A percentile compares a stretch with the other conserved stretches of the same genome.
Evolutionary conservation across 306 rosid genomes (phyloP).

Genomic region (Neltuma alba): DNA sequence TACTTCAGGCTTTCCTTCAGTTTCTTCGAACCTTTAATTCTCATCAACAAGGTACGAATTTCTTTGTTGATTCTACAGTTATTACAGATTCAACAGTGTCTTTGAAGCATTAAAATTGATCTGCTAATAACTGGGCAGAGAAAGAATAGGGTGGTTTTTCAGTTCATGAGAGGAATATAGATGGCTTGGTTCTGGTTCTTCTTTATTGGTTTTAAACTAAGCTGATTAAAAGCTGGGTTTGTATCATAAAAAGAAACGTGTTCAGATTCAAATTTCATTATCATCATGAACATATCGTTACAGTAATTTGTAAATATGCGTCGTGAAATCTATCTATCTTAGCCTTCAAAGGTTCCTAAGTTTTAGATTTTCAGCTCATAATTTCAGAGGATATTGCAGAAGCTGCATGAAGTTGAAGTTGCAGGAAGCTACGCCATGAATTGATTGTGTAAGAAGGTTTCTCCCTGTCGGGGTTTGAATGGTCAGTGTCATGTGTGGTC

Average conservation of each 20-base stretch:
- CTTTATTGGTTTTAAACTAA: too few relatives aligned
- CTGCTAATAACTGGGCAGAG: not conserved
- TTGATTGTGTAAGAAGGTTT: not conserved
- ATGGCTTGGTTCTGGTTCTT: too few relatives aligned
- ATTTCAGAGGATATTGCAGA: not conserved
- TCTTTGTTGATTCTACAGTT: not conserved
- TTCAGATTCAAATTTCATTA: not conserved
- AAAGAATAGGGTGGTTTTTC: not conserved
- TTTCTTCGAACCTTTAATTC: not conserved
- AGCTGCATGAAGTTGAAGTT: not conserved
- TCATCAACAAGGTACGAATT: not conserved
- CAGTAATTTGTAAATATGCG: too few relatives aligned
- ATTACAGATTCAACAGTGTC: not conserved
- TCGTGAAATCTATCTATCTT: too few relatives aligned
- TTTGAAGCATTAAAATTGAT: slow-evolving; percentile 1
- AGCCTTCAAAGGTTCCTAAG: too few relatives aligned
- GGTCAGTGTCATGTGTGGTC: not conserved
- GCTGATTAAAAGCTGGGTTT: not conserved
- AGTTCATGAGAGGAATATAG: not conserved
- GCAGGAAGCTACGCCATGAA: too few relatives aligned
- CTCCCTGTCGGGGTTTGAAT: not conserved
- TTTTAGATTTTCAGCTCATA: not conserved
- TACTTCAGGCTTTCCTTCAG: slow-evolving; percentile 13
- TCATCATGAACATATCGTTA: too few relatives aligned
- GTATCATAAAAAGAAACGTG: too few relatives aligned